Percentiles rank a stretch among this genome's conserved stretches.
These are phyloP conservation scores for Raffaelea arxii DNA, from an alignment of 2,329 filamentous ascomycete species.

Conservation along the genomic window DNA sequence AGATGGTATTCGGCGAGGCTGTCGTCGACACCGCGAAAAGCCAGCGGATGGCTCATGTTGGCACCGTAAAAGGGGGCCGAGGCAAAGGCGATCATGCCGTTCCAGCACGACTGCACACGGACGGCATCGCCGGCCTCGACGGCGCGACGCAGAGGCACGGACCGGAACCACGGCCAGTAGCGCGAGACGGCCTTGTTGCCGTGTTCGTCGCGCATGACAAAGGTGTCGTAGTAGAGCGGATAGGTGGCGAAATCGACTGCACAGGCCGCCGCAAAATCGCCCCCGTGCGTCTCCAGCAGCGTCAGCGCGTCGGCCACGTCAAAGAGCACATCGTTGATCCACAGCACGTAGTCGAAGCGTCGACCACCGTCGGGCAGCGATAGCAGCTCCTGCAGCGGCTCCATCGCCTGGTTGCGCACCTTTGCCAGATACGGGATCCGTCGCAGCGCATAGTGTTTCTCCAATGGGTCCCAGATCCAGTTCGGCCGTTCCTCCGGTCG, in stretches of 20 bases:
- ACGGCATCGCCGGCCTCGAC: constrained; percentile 41
- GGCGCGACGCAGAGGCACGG: constrained; percentile 28
- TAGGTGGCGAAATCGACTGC: constrained; percentile 47
- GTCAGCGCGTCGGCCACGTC: constrained; percentile 38
- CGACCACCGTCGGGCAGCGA: constrained; percentile 23
- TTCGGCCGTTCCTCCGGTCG: constrained; percentile 32
- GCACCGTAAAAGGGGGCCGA: constrained; percentile 34
- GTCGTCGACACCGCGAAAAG: constrained; percentile 55
- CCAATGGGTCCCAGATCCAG: constrained; percentile 48
- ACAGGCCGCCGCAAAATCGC: constrained; percentile 50
- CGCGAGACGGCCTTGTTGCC: constrained; percentile 42
- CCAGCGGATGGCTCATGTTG: constrained; percentile 27
- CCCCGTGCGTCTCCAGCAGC: constrained; percentile 43
- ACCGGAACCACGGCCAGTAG: constrained; percentile 52
- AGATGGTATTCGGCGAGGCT: constrained; percentile 52
- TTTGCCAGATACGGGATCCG: constrained; percentile 59
- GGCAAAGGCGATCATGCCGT: constrained; percentile 44
- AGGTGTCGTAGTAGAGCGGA: constrained; percentile 50
- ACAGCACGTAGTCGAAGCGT: constrained; percentile 46
- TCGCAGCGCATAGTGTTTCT: constrained; percentile 43
- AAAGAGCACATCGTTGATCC: constrained; percentile 53
- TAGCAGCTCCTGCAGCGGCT: constrained; percentile 43
- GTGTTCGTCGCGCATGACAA: constrained; percentile 45
- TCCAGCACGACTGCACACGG: constrained; percentile 58
- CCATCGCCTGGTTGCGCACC: constrained; percentile 52